A percentile compares a stretch with the other conserved stretches of the same genome.
Conservation (phyloP, 1,284 basidiomycete genomes). For the Trametes versicolor region DNA sequence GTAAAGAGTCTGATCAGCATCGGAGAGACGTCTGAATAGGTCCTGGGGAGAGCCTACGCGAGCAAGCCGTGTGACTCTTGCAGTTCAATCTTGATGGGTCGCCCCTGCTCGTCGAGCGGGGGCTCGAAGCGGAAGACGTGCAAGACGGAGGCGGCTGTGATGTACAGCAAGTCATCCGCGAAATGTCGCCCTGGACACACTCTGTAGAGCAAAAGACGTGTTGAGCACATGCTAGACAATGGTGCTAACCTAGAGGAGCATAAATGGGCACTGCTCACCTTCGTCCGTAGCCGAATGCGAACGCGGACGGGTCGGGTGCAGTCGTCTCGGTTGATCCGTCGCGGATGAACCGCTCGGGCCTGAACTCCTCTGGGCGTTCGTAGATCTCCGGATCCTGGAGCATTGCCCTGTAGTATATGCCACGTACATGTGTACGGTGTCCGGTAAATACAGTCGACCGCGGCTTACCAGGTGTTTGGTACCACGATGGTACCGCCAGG, state of each 20-base stretch:
- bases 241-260: too few species aligned
- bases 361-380: slow-evolving; percentile 28
- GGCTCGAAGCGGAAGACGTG: slow-evolving; percentile 17
- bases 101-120: slow-evolving; percentile 14
- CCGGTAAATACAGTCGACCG: neutral
- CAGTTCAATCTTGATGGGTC: neutral
- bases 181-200: slow-evolving; percentile 29
- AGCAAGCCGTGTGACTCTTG: slow-evolving; percentile 1
- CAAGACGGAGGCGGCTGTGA: slow-evolving; percentile 14
- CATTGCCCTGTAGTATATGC: slow-evolving; percentile 17
- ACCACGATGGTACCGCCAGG: slow-evolving; percentile 14
- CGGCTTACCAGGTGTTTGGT: slow-evolving; percentile 22
- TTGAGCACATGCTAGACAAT: too few species aligned
- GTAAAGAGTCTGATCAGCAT: too few species aligned
- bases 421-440: neutral
- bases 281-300: slow-evolving; percentile 36
- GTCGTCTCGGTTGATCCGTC: slow-evolving; percentile 15
- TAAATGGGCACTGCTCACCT: slow-evolving; percentile 10
- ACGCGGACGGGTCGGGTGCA: slow-evolving; percentile 10
- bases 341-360: slow-evolving; percentile 31
- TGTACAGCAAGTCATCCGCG: slow-evolving; percentile 9
- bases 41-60: neutral
- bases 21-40: too few species aligned
- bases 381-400: slow-evolving; percentile 20
- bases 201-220: slow-evolving; percentile 4